Percentiles rank a stretch among this genome's conserved stretches.
These are phyloP conservation scores for Teratosphaeria zuluensis DNA, from an alignment of 2,329 filamentous ascomycete species.

Conservation along the genomic window DNA sequence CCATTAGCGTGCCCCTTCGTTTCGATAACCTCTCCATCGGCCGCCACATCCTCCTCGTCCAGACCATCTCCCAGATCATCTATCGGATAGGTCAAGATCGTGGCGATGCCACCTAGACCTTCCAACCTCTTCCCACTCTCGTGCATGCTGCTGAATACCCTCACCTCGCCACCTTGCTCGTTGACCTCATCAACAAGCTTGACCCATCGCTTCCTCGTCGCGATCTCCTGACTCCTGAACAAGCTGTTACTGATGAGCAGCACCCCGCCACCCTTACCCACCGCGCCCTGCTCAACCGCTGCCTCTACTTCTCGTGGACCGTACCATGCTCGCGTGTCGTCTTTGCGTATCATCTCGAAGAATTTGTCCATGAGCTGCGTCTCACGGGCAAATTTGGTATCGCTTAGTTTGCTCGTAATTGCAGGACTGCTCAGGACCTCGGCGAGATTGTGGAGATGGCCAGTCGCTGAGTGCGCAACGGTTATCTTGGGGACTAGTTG, in stretches of 20 bases:
- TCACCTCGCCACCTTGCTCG: slow-evolving; percentile 71
- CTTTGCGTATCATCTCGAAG: slow-evolving; percentile 63
- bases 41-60: slow-evolving; percentile 10
- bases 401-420: slow-evolving; percentile 65
- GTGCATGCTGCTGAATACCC: slow-evolving; percentile 85
- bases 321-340: slow-evolving; percentile 87
- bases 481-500: slow-evolving; percentile 52
- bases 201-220: slow-evolving; percentile 70
- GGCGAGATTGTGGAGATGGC: slow-evolving; percentile 76
- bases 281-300: slow-evolving; percentile 77
- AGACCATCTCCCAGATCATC: slow-evolving; percentile 62
- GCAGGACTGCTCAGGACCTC: slow-evolving; percentile 77
- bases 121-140: slow-evolving; percentile 84
- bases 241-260: slow-evolving; percentile 79
- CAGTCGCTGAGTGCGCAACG: slow-evolving; percentile 75
- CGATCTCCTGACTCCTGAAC: slow-evolving; percentile 74
- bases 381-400: slow-evolving; percentile 82
- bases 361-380: slow-evolving; percentile 79
- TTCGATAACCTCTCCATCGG: neutral
- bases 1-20: slow-evolving; percentile 1
- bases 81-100: slow-evolving; percentile 82
- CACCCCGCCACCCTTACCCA: slow-evolving; percentile 75
- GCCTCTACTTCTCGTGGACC: slow-evolving; percentile 71
- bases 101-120: slow-evolving; percentile 76
- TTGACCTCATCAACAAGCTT: slow-evolving; percentile 79